Conservation (phyloP, 2,329 filamentous ascomycete genomes). For the Apiospora sp. region DNA sequence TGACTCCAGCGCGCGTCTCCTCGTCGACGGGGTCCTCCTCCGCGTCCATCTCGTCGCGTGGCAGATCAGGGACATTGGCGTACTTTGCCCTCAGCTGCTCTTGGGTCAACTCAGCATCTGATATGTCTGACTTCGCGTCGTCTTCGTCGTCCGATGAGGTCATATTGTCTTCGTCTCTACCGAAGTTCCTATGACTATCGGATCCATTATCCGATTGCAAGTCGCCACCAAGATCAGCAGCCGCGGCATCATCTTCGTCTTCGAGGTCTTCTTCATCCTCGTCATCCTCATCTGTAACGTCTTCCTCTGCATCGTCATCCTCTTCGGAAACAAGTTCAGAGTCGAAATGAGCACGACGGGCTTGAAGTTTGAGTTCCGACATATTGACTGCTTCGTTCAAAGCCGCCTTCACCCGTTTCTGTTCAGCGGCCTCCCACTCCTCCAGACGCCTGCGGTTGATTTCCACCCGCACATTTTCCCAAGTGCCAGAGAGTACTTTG, state of each 20-base stretch:
- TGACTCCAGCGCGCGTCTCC: not conserved
- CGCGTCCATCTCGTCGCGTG: conserved; percentile 40
- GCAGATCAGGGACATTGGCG: conserved; percentile 64
- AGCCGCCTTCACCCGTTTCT: conserved; percentile 70
- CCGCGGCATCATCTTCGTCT: conserved; percentile 52
- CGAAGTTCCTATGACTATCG: conserved; percentile 46
- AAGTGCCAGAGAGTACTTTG: conserved; percentile 62
- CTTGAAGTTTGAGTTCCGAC: conserved; percentile 73
- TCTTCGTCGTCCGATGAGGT: conserved; percentile 70
- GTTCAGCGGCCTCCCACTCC: conserved; percentile 72
- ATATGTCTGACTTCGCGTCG: conserved; percentile 57
- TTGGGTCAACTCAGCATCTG: conserved; percentile 72
- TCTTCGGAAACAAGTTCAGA: conserved; percentile 58
- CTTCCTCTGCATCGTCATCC: conserved; percentile 45
- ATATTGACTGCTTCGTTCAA: conserved; percentile 77
- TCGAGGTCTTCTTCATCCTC: conserved; percentile 59
- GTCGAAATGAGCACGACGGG: conserved; percentile 62
- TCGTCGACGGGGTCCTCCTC: conserved; percentile 29
- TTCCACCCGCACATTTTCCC: conserved; percentile 70
- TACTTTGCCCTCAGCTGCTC: conserved; percentile 76
- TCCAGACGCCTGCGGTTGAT: conserved; percentile 67
- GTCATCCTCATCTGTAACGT: conserved; percentile 54
- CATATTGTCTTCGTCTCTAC: conserved; percentile 67
- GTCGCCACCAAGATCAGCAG: conserved; percentile 44
- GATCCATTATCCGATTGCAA: not conserved